Evolutionary conservation across 2,329 filamentous ascomycete genomes (phyloP), one percentile per base, ranked within the genome.

Genomic region (Colletotrichum lupini): DNA sequence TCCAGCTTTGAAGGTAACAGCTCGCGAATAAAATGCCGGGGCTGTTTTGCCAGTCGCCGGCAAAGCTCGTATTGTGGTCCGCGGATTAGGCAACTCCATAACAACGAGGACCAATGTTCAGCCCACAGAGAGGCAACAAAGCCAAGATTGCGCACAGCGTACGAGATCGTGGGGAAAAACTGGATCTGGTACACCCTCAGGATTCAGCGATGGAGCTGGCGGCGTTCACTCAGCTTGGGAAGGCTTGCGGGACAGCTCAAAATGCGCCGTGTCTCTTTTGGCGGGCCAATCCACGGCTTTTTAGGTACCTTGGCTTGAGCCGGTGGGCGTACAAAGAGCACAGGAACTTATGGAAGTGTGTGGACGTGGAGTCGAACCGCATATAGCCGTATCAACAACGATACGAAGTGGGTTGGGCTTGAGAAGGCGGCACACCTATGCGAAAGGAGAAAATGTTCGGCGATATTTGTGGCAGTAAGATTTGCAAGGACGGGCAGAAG

Each of bases 11-110:
- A 24, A 22, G 35, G 42, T 7, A 49, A 58, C 4, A 64, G 12
- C 16, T 16, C 30, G 42, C 42, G 42, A 49, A 56, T 26, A n/a
- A 26, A 53, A 63, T 12, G 12, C 9, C 42, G n/a, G 7, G 5
- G 11, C 46, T 49, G 30, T 55, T 55, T 24, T 11, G 37, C 19
- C 22, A 42, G 42, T 49, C n/a, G 32, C 32, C 28, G 35, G 24
- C 53, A 37, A 46, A 22, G 19, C n/a, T 70, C 68, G 68, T 67
- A 55, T 59, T 60, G n/a, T 32, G 30, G 30, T 11, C 30, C 30
- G 30, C 46, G 16, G 24, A 37, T 37, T 26, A 22, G 28, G 30
- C 60, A 37, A 19, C 37, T 42, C 37, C 8, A n/a, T 11, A 49
- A 30, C 28, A 53, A n/a, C 14, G n/a, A 52, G 42, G n/a, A 30